Evolutionary conservation across 768 basidiomycete genomes (phyloP).

Genomic region (Baorangia bicolor): DNA sequence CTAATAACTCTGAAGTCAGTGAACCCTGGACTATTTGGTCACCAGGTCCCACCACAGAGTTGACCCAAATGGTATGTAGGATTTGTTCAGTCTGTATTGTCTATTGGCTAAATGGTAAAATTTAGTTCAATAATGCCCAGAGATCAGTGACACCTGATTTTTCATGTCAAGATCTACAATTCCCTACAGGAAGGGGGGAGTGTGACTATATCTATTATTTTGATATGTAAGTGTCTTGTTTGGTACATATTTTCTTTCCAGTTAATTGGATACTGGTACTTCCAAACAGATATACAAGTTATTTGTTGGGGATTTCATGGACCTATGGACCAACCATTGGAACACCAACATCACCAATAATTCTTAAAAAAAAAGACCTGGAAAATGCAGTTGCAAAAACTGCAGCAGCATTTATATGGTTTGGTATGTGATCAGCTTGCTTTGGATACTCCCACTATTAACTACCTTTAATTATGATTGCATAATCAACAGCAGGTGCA

Average conservation of each 20-base stretch:
- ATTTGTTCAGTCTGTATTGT: not conserved
- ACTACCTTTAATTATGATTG: not conserved
- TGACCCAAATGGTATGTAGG: not conserved
- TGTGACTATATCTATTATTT: not conserved
- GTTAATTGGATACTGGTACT: too few relatives aligned
- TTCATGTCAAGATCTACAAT: not conserved
- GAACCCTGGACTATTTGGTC: constrained; percentile 4
- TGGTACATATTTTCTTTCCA: not conserved
- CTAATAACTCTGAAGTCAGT: not conserved
- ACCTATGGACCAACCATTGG: not conserved
- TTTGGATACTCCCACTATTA: too few relatives aligned
- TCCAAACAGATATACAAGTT: too few relatives aligned
- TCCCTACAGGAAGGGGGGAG: not conserved
- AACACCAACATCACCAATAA: not conserved
- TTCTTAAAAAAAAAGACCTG: too few relatives aligned
- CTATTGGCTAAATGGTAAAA: not conserved
- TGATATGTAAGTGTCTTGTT: not conserved
- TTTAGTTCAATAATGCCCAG: not conserved
- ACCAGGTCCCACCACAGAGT: not conserved
- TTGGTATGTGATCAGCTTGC: too few relatives aligned
- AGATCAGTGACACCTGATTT: too few relatives aligned
- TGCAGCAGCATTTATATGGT: too few relatives aligned
- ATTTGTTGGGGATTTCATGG: not conserved
- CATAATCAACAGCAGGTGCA: not conserved
- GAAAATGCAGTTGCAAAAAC: too few relatives aligned